These are phyloP conservation scores for Diplotaxis tenuifolia DNA, from an alignment of 345 rosid species.

Conservation along the genomic window DNA sequence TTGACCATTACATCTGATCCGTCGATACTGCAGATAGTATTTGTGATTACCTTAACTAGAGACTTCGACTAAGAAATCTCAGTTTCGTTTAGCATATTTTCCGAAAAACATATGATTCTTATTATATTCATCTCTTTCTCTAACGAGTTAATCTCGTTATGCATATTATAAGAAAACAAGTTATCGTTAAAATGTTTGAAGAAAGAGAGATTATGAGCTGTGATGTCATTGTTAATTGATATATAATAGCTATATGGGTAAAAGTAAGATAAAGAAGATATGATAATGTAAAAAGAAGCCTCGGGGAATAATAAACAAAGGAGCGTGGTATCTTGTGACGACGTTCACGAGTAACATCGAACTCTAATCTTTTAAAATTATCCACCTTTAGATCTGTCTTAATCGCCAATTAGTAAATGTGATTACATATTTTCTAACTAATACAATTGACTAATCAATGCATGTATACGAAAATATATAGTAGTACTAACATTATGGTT, in stretches of 20 bases:
- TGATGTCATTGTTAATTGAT: background rate
- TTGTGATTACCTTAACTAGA: background rate
- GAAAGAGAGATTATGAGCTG: conserved; percentile 18
- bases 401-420: background rate
- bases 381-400: conserved; percentile 6
- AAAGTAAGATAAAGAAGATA: background rate
- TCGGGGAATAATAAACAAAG: conserved; percentile 21
- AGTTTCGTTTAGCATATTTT: background rate
- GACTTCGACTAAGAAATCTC: background rate
- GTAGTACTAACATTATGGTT: background rate
- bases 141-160: background rate
- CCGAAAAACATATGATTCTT: background rate
- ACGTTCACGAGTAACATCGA: conserved; percentile 8
- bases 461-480: background rate
- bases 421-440: too few relatives aligned
- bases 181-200: background rate
- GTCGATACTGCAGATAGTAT: background rate
- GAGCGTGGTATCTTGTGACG: conserved; percentile 15
- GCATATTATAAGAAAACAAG: background rate
- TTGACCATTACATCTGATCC: background rate
- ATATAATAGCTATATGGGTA: background rate
- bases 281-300: conserved; percentile 23
- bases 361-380: background rate
- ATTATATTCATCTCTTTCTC: background rate
- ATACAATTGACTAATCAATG: background rate